phyloP scores from a whole-genome alignment of 2,329 filamentous ascomycete genomes.

The Tolypocladium guangdongense region DNA sequence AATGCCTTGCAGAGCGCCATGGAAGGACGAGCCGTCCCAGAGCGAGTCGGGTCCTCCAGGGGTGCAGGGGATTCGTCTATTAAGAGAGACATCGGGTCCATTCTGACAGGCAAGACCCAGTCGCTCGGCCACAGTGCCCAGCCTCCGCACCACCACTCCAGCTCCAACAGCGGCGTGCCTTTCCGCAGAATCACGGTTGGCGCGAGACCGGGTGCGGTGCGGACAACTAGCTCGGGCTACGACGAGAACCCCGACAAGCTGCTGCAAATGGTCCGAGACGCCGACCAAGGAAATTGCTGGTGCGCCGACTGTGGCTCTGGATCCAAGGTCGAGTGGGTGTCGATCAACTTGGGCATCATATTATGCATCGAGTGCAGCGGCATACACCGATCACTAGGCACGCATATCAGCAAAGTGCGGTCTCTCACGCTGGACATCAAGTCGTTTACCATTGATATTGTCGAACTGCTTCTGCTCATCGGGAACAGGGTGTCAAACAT shows the following conservation, averaged over 20 bases:
- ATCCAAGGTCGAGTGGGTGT: conserved; percentile 95
- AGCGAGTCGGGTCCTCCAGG: conserved; percentile 32
- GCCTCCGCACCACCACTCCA: conserved; percentile 35
- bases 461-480: conserved; percentile 82
- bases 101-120: conserved; percentile 83
- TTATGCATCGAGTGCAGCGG: conserved; percentile 97
- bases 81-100: conserved; percentile 81
- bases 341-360: conserved; percentile 92
- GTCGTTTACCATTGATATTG: conserved; percentile 93
- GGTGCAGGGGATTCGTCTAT: conserved; percentile 42
- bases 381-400: conserved; percentile 90
- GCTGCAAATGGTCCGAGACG: conserved; percentile 75
- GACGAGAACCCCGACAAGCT: conserved; percentile 80
- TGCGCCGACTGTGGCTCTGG: conserved; percentile 92
- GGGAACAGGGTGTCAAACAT: conserved; percentile 94
- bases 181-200: conserved; percentile 84
- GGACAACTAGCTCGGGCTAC: conserved; percentile 58
- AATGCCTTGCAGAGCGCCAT: conserved; percentile 95
- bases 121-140: conserved; percentile 49
- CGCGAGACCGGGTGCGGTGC: conserved; percentile 63
- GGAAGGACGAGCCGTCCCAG: conserved; percentile 60
- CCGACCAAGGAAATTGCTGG: conserved; percentile 84
- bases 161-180: conserved; percentile 44
- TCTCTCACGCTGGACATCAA: conserved; percentile 92
- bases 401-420: conserved; percentile 94